These are phyloP conservation scores for Diatrype stigma DNA, from an alignment of 2,329 filamentous ascomycete genomes.

Conservation along the genomic window DNA sequence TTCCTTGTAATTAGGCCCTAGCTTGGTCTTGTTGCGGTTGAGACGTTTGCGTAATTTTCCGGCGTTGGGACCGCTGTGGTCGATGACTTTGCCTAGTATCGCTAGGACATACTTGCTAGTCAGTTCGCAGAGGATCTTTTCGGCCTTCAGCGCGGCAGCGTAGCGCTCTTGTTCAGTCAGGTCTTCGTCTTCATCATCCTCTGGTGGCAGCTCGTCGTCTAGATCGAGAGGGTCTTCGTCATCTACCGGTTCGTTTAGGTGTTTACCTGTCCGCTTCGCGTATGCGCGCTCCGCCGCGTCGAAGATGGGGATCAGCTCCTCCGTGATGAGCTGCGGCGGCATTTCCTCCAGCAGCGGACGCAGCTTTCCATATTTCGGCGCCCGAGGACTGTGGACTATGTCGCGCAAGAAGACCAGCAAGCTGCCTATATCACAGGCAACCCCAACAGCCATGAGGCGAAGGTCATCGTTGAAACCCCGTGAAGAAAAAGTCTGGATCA, in stretches of 20 bases:
- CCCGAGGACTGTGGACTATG: conserved; percentile 39
- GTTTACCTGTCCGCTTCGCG: conserved; percentile 64
- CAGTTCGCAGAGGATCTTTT: conserved; percentile 81
- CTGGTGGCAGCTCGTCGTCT: conserved; percentile 58
- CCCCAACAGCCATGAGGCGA: conserved; percentile 69
- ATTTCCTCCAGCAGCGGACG: conserved; percentile 66
- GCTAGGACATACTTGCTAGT: conserved; percentile 81
- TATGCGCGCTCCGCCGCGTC: conserved; percentile 71
- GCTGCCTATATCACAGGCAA: conserved; percentile 76
- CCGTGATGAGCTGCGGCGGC: conserved; percentile 54
- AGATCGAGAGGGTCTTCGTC: conserved; percentile 67
- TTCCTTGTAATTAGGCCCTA: conserved; percentile 83
- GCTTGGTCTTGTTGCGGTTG: conserved; percentile 70
- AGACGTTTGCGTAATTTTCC: conserved; percentile 68
- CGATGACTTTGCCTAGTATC: conserved; percentile 70
- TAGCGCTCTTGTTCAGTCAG: conserved; percentile 55
- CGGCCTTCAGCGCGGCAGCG: conserved; percentile 67
- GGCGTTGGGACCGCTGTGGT: conserved; percentile 54
- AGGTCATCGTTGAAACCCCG: conserved; percentile 71
- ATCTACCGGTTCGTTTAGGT: conserved; percentile 60
- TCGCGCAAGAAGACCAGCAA: conserved; percentile 71
- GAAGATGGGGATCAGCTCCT: conserved; percentile 72
- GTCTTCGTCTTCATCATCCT: conserved; percentile 52
- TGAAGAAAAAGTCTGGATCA: conserved; percentile 66
- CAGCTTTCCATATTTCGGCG: conserved; percentile 50